phyloP scores from a whole-genome alignment of 2,329 filamentous ascomycete species.

The Phialemoniopsis sp. region DNA sequence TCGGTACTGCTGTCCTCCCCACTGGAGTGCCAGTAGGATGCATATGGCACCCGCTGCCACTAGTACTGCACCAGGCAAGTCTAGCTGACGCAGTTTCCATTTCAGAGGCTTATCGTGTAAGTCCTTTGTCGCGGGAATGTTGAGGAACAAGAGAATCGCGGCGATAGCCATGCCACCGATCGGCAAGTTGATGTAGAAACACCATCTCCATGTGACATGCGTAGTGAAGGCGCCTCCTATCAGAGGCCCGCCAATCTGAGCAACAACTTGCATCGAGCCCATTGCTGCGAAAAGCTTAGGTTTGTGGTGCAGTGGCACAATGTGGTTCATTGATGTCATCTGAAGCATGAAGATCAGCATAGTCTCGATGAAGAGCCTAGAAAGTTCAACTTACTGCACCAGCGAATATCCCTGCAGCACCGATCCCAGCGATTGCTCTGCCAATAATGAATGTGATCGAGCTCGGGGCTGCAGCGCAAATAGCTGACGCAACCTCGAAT shows the following conservation, averaged over 20 bases:
- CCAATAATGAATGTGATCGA: neutral
- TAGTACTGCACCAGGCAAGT: constrained; percentile 1
- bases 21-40: neutral
- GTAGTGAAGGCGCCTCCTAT: constrained; percentile 54
- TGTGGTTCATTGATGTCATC: neutral
- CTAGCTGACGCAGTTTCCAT: constrained; percentile 5
- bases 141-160: neutral
- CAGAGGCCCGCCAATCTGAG: constrained; percentile 42
- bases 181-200: constrained; percentile 5
- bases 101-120: neutral
- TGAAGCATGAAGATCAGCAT: no score
- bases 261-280: constrained; percentile 1
- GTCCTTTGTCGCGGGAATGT: neutral
- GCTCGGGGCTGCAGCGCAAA: neutral
- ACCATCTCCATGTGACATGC: constrained; percentile 51
- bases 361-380: no score
- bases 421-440: neutral
- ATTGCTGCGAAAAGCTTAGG: neutral
- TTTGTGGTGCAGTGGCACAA: neutral
- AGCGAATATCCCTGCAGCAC: neutral
- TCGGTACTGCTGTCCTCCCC: neutral
- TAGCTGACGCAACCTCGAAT: neutral
- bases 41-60: neutral
- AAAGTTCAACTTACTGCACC: neutral
- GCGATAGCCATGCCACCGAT: constrained; percentile 3